Evolutionary conservation across 257 asterid genomes (phyloP), one percentile per base, ranked within the genome.

Genomic region (Solanum neorickii): DNA sequence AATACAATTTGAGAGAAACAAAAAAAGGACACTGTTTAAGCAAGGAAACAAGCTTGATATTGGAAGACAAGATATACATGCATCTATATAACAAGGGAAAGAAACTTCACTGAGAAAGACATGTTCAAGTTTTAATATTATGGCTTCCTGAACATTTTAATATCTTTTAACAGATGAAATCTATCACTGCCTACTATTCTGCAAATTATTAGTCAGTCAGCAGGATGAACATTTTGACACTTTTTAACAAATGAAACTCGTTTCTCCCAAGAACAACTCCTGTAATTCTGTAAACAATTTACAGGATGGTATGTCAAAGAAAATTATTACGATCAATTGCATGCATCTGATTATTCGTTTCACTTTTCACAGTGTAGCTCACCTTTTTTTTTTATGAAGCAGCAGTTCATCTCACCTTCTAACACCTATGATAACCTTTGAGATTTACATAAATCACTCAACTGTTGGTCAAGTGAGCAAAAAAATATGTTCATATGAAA

Each of bases 1-100:
- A 90, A 88, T 8, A 89, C 77, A 87, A 91, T 88, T 72, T 86
- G 16, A 80, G 69, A 9, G 83, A 76, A 78, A 60, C 14, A 76
- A 31, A 84, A 59, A 62, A 33, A 37, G 5, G 49, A 70, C 68
- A 86, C 37, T 49, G 88, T 21, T 86, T 66, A 77, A 75, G 41
- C 39, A 74, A 37, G 70, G 46, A 47, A 86, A 86, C 33, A 25
- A 65, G 16, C 49, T 83, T 49, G 25, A 60, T n/a, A 27, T 4
- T 14, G 42, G 35, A 74, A 86, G 60, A 83, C 46, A 31, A 82
- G 69, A 18, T 3, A 66, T 47, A 33, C 85, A 49, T 52, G 85
- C 85, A 82, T 49, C 44, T 52, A 49, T 31, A 47, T 46, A 78
- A 82, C 21, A 82, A 82, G 69, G 85, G 29, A 33, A 25, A 49